Evolutionary conservation across 192 early-diverging fungal genomes (phyloP), one percentile per base, ranked within the genome.

Genomic region (Linderina pennispora): DNA sequence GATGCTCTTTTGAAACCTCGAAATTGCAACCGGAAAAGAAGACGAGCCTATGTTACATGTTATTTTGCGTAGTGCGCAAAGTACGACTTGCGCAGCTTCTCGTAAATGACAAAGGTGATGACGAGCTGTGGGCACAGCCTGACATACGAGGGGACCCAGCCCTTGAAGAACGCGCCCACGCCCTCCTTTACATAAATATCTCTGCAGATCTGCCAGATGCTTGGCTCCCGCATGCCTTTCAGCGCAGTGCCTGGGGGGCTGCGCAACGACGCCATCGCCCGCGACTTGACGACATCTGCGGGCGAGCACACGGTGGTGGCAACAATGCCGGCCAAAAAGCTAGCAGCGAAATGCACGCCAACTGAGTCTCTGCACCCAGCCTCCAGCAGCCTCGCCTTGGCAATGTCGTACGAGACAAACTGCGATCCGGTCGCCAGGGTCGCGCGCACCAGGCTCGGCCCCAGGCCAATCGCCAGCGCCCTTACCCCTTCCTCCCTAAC

Each of bases 371-470:
- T 47, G 31, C 65, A 73, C 8, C 74, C 64, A 8, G 72, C 76
- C 4, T 37, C 43, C 26, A 90, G 48, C 45, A 92, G 60, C 16
- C 76, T 37, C 4, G 77, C 67, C 65, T 92, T 92, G 49, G 82
- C 76, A 11, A 76, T 44, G 53, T 92, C 90, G 57, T 92, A 92
- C 2, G 80, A 80, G 13, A 80, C 82, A 40, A 86, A 73, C 51
- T 89, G 87, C 2, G 84, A 86, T 2, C 69, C 70, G 8, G 81
- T 83, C 64, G 85, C 85, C 36, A 92, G 66, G 40, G 95, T 86
- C 3, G 95, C 93, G 22, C 95, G 77, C 36, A 93, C 74, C 50
- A 92, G 74, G 40, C 91, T 93, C 6, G 95, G 91, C 1, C 81
- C 90, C 16, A 98, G 54, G 22, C 95, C 95, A 52, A 91, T 84